These are phyloP conservation scores for Carex kokanica DNA, from an alignment of 176 grass and related monocot species.

Conservation along the genomic window DNA sequence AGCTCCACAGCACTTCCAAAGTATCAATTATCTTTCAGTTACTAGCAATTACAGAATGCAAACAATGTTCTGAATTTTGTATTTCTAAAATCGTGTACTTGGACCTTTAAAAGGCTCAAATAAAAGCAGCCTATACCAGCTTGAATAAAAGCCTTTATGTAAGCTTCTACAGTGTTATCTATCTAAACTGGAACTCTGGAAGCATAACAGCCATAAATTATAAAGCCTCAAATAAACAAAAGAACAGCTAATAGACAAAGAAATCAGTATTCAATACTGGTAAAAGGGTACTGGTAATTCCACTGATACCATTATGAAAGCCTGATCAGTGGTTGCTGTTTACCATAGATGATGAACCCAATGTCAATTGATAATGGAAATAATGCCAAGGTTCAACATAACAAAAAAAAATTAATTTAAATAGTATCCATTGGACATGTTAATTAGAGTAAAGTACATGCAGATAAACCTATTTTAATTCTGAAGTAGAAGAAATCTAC, in stretches of 20 bases:
- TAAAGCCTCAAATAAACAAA: background rate
- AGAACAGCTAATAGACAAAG: background rate
- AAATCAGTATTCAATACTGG: background rate
- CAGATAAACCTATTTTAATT: background rate
- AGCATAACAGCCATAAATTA: background rate
- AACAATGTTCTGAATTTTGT: background rate
- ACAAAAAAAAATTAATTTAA: background rate
- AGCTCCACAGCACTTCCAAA: background rate
- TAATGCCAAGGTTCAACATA: background rate
- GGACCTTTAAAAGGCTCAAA: background rate
- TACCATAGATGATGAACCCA: background rate
- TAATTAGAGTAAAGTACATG: background rate
- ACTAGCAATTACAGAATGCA: background rate
- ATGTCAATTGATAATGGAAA: background rate
- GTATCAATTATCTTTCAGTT: background rate
- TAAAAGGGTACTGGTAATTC: background rate
- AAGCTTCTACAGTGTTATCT: background rate
- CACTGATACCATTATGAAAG: background rate
- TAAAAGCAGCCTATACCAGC: background rate
- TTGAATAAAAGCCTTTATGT: background rate
- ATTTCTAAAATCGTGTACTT: background rate
- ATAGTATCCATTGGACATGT: background rate
- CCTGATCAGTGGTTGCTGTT: background rate
- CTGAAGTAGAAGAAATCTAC: conserved; percentile 5
- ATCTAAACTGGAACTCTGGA: background rate